phyloP scores from a whole-genome alignment of 768 basidiomycete species.

The Auricularia cornea region DNA sequence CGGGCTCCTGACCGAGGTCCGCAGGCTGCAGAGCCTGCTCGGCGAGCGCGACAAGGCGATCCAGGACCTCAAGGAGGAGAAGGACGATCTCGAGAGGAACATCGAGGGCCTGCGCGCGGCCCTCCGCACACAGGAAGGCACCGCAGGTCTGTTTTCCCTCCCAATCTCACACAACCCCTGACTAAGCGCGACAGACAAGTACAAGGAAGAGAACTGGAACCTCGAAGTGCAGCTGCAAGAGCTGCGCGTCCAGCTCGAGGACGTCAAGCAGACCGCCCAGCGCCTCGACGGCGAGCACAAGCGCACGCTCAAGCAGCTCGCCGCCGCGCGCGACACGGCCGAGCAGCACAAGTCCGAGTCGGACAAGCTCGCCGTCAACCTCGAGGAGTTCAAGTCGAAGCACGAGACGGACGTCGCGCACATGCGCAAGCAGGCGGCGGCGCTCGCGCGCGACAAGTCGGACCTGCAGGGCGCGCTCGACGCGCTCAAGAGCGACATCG shows the following conservation, averaged over 20 bases:
- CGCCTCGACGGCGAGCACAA: conserved; percentile 79
- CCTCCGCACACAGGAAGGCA: conserved; percentile 74
- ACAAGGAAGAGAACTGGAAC: conserved; percentile 99
- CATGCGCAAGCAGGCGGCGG: conserved; percentile 78
- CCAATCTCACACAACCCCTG: neutral
- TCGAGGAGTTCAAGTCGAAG: conserved; percentile 75
- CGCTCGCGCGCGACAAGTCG: conserved; percentile 83
- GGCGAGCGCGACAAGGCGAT: conserved; percentile 90
- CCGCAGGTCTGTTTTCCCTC: conserved; percentile 52
- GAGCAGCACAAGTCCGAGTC: conserved; percentile 85
- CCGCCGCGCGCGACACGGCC: conserved; percentile 58
- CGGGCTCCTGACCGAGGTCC: conserved; percentile 81
- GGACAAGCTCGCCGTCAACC: conserved; percentile 53
- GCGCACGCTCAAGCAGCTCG: conserved; percentile 66
- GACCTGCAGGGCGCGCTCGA: conserved; percentile 82
- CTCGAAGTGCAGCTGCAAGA: conserved; percentile 91
- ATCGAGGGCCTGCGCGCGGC: conserved; percentile 66
- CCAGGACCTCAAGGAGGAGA: conserved; percentile 86
- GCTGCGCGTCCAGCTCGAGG: conserved; percentile 58
- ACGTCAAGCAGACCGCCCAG: conserved; percentile 54
- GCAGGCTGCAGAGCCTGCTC: conserved; percentile 82
- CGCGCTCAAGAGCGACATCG: conserved; percentile 60
- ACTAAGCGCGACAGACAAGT: conserved; percentile 54
- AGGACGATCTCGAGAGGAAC: conserved; percentile 75
- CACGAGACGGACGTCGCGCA: conserved; percentile 95